Evolutionary conservation across 768 basidiomycete species (phyloP).

Genomic region (Pulveroboletus ravenelii): DNA sequence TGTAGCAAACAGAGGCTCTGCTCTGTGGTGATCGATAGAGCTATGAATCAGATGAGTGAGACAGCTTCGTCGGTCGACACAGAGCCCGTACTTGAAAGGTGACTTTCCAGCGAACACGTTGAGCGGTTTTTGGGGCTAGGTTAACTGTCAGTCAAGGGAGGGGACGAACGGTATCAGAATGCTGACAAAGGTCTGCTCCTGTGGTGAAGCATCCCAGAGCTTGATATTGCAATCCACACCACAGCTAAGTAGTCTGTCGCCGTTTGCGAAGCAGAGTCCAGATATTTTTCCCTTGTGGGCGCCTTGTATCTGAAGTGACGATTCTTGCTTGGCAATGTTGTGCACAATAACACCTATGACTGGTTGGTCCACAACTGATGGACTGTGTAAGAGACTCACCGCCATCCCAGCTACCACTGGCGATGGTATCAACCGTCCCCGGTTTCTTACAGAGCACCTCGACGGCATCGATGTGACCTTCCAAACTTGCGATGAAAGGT

Average conservation of each 20-base stretch:
- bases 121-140: conserved; percentile 50
- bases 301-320: conserved; percentile 51
- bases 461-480: conserved; percentile 94
- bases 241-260: conserved; percentile 65
- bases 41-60: conserved; percentile 36
- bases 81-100: conserved; percentile 74
- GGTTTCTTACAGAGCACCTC: conserved; percentile 75
- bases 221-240: conserved; percentile 81
- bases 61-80: neutral
- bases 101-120: conserved; percentile 80
- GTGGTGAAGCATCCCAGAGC: conserved; percentile 58
- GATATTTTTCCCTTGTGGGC: conserved; percentile 87
- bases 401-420: conserved; percentile 95
- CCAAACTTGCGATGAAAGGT: conserved; percentile 84
- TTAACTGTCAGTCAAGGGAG: conserved; percentile 6
- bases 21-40: conserved; percentile 90
- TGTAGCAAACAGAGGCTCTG: conserved; percentile 87
- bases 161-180: neutral
- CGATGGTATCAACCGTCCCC: conserved; percentile 69
- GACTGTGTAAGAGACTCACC: conserved; percentile 45
- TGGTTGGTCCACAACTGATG: neutral
- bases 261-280: conserved; percentile 69
- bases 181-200: conserved; percentile 39
- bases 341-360: conserved; percentile 78
- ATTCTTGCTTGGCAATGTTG: conserved; percentile 58